Evolutionary conservation across 805 yeast genomes (phyloP), one percentile per base, ranked within the genome.

Genomic region (Novakomyces olei): DNA sequence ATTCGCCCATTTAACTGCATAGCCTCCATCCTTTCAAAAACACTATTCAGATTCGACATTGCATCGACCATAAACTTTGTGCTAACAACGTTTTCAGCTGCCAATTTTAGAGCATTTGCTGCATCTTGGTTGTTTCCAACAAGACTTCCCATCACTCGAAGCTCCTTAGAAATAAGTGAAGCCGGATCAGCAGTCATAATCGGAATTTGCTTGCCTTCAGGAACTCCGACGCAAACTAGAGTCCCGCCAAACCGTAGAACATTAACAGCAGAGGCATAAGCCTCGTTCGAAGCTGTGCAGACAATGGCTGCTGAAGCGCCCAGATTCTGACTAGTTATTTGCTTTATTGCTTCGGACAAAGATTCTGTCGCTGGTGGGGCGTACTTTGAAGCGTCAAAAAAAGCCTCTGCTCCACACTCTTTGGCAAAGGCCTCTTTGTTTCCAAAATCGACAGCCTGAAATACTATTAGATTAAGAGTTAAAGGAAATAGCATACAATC

Each of bases 291-390:
- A 12, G 25, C 25, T 10, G 9, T 22, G 25, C 9, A 10, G 25
- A 22, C 25, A 3, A 22, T 12, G 25, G 12, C 25, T 3, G 25
- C 25, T 10, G 9, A 12, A 3, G 25, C 25, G 2, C 25, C 25
- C 3, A 10, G n/a, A n/a, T n/a, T n/a, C n/a, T n/a, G n/a, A n/a
- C n/a, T n/a, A n/a, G n/a, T n/a, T n/a, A n/a, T n/a, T n/a, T n/a
- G n/a, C n/a, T n/a, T n/a, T n/a, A n/a, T n/a, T 41, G 63, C 63
- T 41, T 58, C 53, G 48, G 58, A 53, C 44, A 72, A 61, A 30
- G 63, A 75, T 37, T 53, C 58, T 38, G 63, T 67, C 36, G 72
- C 48, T 50, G 67, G 71, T 51, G 61, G 56, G 46, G 63, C 51
- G 48, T 55, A 60, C 37, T 58, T 60, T n/a, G n/a, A n/a, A n/a